These are phyloP conservation scores for Collybiopsis luxurians DNA, from an alignment of 768 basidiomycete genomes.

Conservation along the genomic window DNA sequence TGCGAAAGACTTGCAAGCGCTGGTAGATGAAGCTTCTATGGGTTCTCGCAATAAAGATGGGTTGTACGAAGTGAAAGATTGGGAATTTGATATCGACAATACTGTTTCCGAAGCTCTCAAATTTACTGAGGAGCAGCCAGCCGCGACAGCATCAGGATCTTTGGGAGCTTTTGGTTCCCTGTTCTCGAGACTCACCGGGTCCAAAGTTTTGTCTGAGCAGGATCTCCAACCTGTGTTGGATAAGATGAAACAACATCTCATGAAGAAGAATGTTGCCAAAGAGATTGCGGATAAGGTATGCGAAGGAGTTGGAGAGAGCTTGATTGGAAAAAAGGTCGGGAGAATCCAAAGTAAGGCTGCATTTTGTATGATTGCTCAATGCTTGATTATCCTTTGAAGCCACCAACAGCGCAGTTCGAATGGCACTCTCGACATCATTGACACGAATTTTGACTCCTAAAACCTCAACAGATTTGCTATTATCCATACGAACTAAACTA, in stretches of 20 bases:
- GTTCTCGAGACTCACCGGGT: slow-evolving; percentile 83
- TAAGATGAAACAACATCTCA: slow-evolving; percentile 96
- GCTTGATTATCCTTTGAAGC: slow-evolving; percentile 42
- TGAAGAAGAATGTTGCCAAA: slow-evolving; percentile 98
- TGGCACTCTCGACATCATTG: slow-evolving; percentile 80
- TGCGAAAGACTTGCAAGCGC: slow-evolving; percentile 53
- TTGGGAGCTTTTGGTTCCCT: slow-evolving; percentile 71
- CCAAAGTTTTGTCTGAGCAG: slow-evolving; percentile 74
- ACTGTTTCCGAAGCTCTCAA: slow-evolving; percentile 59
- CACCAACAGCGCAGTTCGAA: slow-evolving; percentile 78
- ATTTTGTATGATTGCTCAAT: slow-evolving; percentile 7
- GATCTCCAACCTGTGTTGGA: slow-evolving; percentile 88
- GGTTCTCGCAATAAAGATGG: slow-evolving; percentile 76
- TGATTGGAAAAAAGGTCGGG: slow-evolving; percentile 89
- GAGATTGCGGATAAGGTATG: slow-evolving; percentile 95
- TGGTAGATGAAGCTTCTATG: slow-evolving; percentile 70
- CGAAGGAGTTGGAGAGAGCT: slow-evolving; percentile 85
- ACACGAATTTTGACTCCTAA: slow-evolving; percentile 95
- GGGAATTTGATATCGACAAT: slow-evolving; percentile 65
- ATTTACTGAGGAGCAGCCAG: slow-evolving; percentile 30
- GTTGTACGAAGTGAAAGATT: slow-evolving; percentile 65
- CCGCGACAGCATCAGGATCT: slow-evolving; percentile 38
- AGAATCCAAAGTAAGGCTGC: slow-evolving; percentile 75
- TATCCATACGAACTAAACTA: slow-evolving; percentile 89
- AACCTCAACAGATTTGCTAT: slow-evolving; percentile 92